Percentiles rank a stretch among this genome's conserved stretches.
Evolutionary conservation across 331 rosid genomes (phyloP).

Genomic region (Pyracantha coccinea): DNA sequence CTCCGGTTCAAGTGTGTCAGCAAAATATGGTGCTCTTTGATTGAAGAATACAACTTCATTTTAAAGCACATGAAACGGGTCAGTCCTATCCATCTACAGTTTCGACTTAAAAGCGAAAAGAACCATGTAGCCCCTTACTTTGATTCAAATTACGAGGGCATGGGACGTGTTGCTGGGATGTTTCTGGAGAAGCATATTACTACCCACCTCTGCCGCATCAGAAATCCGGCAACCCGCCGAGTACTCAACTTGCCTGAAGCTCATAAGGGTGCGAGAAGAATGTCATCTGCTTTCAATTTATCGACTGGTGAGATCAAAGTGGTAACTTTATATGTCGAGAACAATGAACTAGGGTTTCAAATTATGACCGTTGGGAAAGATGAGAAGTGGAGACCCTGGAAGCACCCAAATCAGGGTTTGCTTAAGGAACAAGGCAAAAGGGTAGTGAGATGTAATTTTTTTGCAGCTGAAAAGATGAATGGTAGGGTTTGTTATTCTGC

Average conservation of each 20-base stretch:
- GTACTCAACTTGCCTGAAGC: background rate
- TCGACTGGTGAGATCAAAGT: background rate
- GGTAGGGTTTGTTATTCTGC: background rate
- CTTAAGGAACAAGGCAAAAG: background rate
- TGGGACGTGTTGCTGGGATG: background rate
- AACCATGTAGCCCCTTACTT: background rate
- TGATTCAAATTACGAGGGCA: background rate
- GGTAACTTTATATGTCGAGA: background rate
- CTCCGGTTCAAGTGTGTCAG: slow-evolving; percentile 1
- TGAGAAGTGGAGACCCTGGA: background rate
- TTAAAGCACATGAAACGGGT: background rate
- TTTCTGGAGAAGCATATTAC: background rate
- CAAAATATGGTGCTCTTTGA: background rate
- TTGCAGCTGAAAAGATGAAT: background rate
- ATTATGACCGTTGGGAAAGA: background rate
- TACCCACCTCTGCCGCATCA: background rate
- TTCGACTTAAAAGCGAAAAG: background rate
- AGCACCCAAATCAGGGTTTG: background rate
- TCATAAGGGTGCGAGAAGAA: background rate
- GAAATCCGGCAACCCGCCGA: slow-evolving; percentile 3
- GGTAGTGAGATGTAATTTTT: background rate
- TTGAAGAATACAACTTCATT: background rate
- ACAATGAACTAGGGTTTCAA: background rate
- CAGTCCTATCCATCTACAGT: background rate
- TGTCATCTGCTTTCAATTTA: background rate